These are phyloP conservation scores for Pseudocercospora fuligena DNA, from an alignment of 2,329 filamentous ascomycete species.

Conservation along the genomic window DNA sequence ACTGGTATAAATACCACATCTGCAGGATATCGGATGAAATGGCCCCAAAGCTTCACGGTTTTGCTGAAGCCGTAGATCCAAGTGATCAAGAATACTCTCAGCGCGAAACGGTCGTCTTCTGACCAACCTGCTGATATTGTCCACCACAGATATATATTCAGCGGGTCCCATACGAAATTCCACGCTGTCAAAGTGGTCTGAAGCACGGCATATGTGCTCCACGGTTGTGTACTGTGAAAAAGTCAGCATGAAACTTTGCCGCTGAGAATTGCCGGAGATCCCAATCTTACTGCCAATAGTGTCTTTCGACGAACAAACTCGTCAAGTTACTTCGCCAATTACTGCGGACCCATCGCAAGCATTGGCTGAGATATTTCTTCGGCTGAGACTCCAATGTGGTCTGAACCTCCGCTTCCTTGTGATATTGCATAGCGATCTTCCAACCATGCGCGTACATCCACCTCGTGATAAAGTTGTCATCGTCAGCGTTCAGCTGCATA, in stretches of 20 bases:
- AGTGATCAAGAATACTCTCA: conserved; percentile 63
- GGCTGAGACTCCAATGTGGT: conserved; percentile 88
- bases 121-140: conserved; percentile 62
- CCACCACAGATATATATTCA: conserved; percentile 72
- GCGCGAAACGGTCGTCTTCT: conserved; percentile 48
- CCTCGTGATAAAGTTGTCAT: conserved; percentile 97
- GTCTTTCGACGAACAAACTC: conserved; percentile 79
- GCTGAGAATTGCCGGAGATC: conserved; percentile 35
- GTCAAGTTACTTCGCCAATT: conserved; percentile 98
- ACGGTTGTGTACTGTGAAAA: conserved; percentile 75
- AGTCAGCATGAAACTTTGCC: conserved; percentile 22
- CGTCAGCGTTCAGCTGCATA: conserved; percentile 91
- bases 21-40: conserved; percentile 81
- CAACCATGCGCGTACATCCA: conserved; percentile 92
- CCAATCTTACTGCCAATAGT: conserved; percentile 79
- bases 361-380: conserved; percentile 85
- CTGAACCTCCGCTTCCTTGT: conserved; percentile 86
- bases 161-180: conserved; percentile 76
- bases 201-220: conserved; percentile 92
- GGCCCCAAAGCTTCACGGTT: conserved; percentile 84
- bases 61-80: conserved; percentile 85
- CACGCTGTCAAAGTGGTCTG: conserved; percentile 90
- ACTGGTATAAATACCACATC: conserved; percentile 80
- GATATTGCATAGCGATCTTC: conserved; percentile 96
- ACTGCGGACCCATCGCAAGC: conserved; percentile 91